Evolutionary conservation across 371 early-diverging fungal genomes (phyloP).

Genomic region (Neoconidiobolus thromboides): DNA sequence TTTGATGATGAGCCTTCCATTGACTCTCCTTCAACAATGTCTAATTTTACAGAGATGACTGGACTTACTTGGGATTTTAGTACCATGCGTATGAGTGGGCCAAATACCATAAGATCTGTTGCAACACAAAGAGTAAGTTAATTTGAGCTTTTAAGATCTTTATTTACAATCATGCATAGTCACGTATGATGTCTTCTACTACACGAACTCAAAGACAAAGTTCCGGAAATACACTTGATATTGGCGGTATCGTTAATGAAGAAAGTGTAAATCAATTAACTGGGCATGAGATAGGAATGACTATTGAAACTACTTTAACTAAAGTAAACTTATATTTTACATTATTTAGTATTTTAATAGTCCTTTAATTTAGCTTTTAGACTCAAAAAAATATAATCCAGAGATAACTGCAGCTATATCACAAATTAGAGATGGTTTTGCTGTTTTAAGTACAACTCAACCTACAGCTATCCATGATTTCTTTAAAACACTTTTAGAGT

Average conservation of each 20-base stretch:
- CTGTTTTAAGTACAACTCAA: background rate
- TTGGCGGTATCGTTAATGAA: background rate
- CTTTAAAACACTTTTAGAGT: conserved; percentile 1
- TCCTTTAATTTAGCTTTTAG: background rate
- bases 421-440: conserved; percentile 4
- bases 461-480: conserved; percentile 6
- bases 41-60: background rate
- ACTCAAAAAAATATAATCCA: background rate
- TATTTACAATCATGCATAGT: too few relatives aligned
- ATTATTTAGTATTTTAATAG: background rate
- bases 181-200: too few relatives aligned
- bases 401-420: background rate
- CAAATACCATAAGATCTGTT: background rate
- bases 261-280: conserved; percentile 4
- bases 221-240: background rate
- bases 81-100: background rate
- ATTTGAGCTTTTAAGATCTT: too few relatives aligned
- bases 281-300: conserved; percentile 1
- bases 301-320: conserved; percentile 2
- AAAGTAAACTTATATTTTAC: background rate
- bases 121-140: background rate
- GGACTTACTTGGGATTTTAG: conserved; percentile 7
- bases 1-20: conserved; percentile 3
- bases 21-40: conserved; percentile 1
- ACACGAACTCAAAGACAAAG: too few relatives aligned